These are phyloP conservation scores for Populus hybrid DNA, from an alignment of 441 rosid genomes.

Conservation along the genomic window DNA sequence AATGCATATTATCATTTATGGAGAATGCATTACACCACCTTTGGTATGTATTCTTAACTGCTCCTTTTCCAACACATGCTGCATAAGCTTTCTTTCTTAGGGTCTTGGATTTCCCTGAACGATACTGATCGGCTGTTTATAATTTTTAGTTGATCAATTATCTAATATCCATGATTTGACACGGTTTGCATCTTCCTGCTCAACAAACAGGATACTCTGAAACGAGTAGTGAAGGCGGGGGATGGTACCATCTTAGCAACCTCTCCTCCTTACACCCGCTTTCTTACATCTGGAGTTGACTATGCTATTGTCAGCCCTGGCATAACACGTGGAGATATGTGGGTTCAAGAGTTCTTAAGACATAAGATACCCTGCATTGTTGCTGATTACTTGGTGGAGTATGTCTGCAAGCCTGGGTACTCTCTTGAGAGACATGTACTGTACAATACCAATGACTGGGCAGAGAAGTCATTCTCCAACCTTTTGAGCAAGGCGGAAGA, in stretches of 20 bases:
- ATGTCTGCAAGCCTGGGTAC: slow-evolving; percentile 88
- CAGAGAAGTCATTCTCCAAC: slow-evolving; percentile 57
- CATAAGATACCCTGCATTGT: slow-evolving; percentile 87
- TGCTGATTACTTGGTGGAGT: slow-evolving; percentile 92
- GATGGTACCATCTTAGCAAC: slow-evolving; percentile 91
- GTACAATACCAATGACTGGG: slow-evolving; percentile 73
- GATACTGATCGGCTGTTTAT: not conserved
- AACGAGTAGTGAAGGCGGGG: slow-evolving; percentile 94
- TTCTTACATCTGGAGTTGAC: slow-evolving; percentile 67
- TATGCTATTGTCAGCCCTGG: slow-evolving; percentile 82
- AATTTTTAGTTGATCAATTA: not conserved
- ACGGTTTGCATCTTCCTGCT: not conserved
- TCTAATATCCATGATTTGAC: not conserved
- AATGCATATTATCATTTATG: slow-evolving; percentile 71
- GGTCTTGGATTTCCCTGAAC: not conserved
- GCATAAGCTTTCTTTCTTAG: not conserved
- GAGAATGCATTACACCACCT: slow-evolving; percentile 86
- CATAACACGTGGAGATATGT: slow-evolving; percentile 58
- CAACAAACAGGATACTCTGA: slow-evolving; percentile 74
- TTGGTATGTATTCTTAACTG: slow-evolving; percentile 51
- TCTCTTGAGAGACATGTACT: slow-evolving; percentile 80
- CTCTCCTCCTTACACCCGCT: slow-evolving; percentile 87
- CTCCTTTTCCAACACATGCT: not conserved
- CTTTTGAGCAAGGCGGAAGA: slow-evolving; percentile 45
- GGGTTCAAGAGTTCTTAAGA: slow-evolving; percentile 85